Evolutionary conservation across 75 land plant genomes (phyloP), one percentile per base, ranked within the genome.

Genomic region (Larix kaempferi): DNA sequence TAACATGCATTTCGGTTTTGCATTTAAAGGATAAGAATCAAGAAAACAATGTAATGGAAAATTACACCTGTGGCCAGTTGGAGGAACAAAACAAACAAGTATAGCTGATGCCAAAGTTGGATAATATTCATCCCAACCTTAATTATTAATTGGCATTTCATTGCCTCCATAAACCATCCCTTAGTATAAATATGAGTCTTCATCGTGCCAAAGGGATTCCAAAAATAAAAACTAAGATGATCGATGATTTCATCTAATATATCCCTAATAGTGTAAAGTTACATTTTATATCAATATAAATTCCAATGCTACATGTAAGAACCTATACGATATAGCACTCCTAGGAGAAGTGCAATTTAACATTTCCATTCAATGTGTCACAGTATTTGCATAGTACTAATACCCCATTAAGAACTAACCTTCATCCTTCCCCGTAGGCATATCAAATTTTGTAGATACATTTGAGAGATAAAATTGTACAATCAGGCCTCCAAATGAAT

Each of bases 31-130:
- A 16, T 76, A 4, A 76, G 65, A 76, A 37, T 33, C n/a, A 57
- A 74, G 33, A 74, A 76, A 59, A 56, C 37, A 76, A 61, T 56
- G 17, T 19, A 29, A 55, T 57, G 37, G 21, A 61, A 76, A 19
- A 6, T 17, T 73, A 79, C 62, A 92, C 90, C 86, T 84, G 74
- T 95, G 93, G 5, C 98, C 98, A 6, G 96, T 89, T 73, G 98
- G 98, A 82, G 96, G 92, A n/a, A 91, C 96, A 54, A 96, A 95
- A 74, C 96, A 95, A 5, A 95, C 86, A 56, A 95, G 84, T 13
- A 88, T 86, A 23, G 92, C 92, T 74, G 86, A 92, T 21, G 86
- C 81, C 49, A 93, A 84, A 5, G 37, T 41, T 22, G 94, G 89
- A 67, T 82, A 83, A 33, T 82, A 71, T 56, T 82, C 82, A 33